A percentile compares a stretch with the other conserved stretches of the same genome.
phyloP scores from a whole-genome alignment of 495 filamentous ascomycete genomes.

The Aspergillus panamensis region DNA sequence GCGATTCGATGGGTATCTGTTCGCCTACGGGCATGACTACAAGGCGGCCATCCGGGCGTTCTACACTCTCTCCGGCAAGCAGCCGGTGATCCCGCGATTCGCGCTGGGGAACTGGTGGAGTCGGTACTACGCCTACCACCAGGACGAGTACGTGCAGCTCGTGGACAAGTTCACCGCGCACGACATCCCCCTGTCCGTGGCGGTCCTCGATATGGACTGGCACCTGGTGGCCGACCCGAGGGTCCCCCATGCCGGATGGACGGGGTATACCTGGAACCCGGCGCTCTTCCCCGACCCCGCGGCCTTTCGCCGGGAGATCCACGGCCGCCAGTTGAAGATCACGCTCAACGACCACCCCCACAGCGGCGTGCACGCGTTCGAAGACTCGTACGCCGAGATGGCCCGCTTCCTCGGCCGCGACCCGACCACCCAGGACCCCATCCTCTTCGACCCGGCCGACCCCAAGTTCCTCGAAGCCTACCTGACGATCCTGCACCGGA shows the following conservation, averaged over 20 bases:
- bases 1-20: constrained; percentile 55
- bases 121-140: constrained; percentile 52
- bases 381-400: constrained; percentile 51
- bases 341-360: constrained; percentile 57
- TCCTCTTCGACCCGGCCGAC: constrained; percentile 52
- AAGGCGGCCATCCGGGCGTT: constrained; percentile 51
- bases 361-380: constrained; percentile 49
- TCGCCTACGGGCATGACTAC: constrained; percentile 54
- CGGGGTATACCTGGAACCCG: constrained; percentile 59
- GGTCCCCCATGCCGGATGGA: constrained; percentile 48
- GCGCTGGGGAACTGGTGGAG: constrained; percentile 64
- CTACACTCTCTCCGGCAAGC: constrained; percentile 51
- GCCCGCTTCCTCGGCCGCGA: constrained; percentile 46
- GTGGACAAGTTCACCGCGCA: constrained; percentile 47
- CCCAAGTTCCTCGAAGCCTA: constrained; percentile 53
- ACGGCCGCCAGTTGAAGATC: constrained; percentile 40
- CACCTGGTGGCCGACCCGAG: constrained; percentile 47
- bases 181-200: constrained; percentile 52
- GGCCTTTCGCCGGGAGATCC: constrained; percentile 42
- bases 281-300: constrained; percentile 52
- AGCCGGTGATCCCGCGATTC: constrained; percentile 54
- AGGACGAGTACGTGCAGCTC: constrained; percentile 49
- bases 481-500: constrained; percentile 51
- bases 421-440: constrained; percentile 41
- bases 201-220: constrained; percentile 62